Evolutionary conservation across 768 basidiomycete species (phyloP).

Genomic region (Auriscalpium microsporum): DNA sequence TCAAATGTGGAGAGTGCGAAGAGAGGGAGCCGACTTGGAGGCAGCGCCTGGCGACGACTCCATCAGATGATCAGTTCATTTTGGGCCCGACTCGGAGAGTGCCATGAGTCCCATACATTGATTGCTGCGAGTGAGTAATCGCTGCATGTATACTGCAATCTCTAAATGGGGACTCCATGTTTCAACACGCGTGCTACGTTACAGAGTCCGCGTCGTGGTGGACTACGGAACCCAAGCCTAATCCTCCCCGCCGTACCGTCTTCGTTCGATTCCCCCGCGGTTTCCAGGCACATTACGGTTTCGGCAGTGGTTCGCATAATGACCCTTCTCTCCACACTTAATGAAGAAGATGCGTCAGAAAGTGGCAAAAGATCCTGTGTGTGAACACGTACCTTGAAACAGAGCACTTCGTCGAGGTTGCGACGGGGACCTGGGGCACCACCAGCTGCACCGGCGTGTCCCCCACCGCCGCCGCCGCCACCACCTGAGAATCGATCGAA

Average conservation of each 20-base stretch:
- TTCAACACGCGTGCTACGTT: no score
- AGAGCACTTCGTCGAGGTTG: constrained; percentile 76
- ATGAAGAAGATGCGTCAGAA: constrained; percentile 7
- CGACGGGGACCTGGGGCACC: constrained; percentile 39
- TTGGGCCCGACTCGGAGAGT: no score
- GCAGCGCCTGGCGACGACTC: no score
- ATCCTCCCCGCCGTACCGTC: constrained; percentile 19
- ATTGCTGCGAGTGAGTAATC: no score
- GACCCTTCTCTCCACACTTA: constrained; percentile 86
- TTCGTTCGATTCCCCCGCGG: constrained; percentile 69
- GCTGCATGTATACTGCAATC: no score
- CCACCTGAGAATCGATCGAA: constrained; percentile 47
- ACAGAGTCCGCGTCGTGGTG: not conserved
- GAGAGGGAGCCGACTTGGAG: not conserved
- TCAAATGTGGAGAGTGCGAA: not conserved
- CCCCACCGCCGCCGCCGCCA: constrained; percentile 29
- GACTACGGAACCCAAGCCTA: not conserved
- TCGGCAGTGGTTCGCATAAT: constrained; percentile 91
- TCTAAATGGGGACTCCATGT: no score
- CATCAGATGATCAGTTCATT: no score
- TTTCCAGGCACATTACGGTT: constrained; percentile 89
- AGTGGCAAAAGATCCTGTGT: constrained; percentile 1
- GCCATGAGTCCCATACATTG: no score
- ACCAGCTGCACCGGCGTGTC: not conserved
- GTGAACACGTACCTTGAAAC: constrained; percentile 64